These are phyloP conservation scores for Trichophyton mentagrophytes DNA, from an alignment of 2,329 filamentous ascomycete genomes.

Conservation along the genomic window DNA sequence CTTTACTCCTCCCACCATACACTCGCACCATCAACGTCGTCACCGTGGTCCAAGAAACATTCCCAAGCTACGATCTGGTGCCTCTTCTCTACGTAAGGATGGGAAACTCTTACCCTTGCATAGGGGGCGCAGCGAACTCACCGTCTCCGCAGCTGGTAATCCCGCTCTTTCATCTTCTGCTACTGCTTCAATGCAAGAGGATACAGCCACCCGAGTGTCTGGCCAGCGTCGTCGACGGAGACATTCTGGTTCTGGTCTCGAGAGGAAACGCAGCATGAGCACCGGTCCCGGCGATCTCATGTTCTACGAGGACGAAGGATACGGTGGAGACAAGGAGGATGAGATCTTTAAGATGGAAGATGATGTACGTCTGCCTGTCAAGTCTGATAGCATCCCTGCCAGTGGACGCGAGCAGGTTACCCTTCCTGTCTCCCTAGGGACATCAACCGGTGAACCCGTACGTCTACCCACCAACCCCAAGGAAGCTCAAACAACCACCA, in stretches of 20 bases:
- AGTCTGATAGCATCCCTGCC: not conserved
- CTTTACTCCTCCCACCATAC: slow-evolving; percentile 71
- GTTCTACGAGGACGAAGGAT: slow-evolving; percentile 81
- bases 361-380: slow-evolving; percentile 17
- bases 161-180: slow-evolving; percentile 9
- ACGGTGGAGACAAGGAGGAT: slow-evolving; percentile 64
- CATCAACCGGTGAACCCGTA: slow-evolving; percentile 16
- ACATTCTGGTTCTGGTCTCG: slow-evolving; percentile 76
- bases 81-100: slow-evolving; percentile 1
- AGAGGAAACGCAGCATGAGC: slow-evolving; percentile 59
- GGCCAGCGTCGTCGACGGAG: slow-evolving; percentile 42
- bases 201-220: not conserved
- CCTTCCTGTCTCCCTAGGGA: slow-evolving; percentile 11
- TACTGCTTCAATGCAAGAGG: slow-evolving; percentile 27
- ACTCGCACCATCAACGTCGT: slow-evolving; percentile 53
- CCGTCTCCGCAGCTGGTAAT: not conserved
- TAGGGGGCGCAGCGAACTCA: not conserved
- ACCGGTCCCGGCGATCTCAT: slow-evolving; percentile 65
- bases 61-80: slow-evolving; percentile 34
- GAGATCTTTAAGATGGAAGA: slow-evolving; percentile 58
- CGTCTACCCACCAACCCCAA: slow-evolving; percentile 57
- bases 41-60: slow-evolving; percentile 53
- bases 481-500: slow-evolving; percentile 47
- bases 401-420: slow-evolving; percentile 6
- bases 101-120: not conserved